These are phyloP conservation scores for Alternaria burnsii DNA, from an alignment of 2,329 filamentous ascomycete genomes.

Conservation along the genomic window DNA sequence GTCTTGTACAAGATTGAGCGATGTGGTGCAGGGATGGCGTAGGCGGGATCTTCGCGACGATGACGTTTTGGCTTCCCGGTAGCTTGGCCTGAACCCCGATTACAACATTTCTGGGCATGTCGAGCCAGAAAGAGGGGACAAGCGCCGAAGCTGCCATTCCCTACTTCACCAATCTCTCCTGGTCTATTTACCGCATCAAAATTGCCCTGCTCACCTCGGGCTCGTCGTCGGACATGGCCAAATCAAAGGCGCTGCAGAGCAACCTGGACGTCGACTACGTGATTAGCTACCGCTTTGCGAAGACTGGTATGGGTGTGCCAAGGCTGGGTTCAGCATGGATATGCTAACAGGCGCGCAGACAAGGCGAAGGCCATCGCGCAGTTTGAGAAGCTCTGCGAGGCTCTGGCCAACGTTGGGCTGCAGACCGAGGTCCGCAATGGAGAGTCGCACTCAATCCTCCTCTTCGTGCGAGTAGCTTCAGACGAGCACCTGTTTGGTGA, in stretches of 20 bases:
- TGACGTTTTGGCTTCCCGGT: slow-evolving; percentile 38
- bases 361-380: slow-evolving; percentile 73
- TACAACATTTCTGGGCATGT: slow-evolving; percentile 39
- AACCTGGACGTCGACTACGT: slow-evolving; percentile 88
- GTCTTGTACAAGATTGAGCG: slow-evolving; percentile 11
- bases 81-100: slow-evolving; percentile 35
- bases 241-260: slow-evolving; percentile 53
- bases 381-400: slow-evolving; percentile 80
- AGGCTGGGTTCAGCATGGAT: slow-evolving; percentile 9
- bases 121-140: slow-evolving; percentile 21
- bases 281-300: slow-evolving; percentile 77
- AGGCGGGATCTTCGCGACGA: slow-evolving; percentile 23
- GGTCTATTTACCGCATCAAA: slow-evolving; percentile 28
- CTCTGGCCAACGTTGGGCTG: slow-evolving; percentile 80
- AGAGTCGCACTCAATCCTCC: slow-evolving; percentile 75
- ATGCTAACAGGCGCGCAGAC: slow-evolving; percentile 58
- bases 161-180: slow-evolving; percentile 27
- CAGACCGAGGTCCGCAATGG: slow-evolving; percentile 87
- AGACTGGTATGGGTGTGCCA: slow-evolving; percentile 63
- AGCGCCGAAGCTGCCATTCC: slow-evolving; percentile 25
- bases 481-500: slow-evolving; percentile 78
- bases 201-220: slow-evolving; percentile 30
- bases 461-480: slow-evolving; percentile 84
- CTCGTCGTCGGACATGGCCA: slow-evolving; percentile 43
- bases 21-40: slow-evolving; percentile 34